These are phyloP conservation scores for Globisporangium heterothallicum DNA, from an alignment of 352 stramenopile genomes.

Conservation along the genomic window DNA sequence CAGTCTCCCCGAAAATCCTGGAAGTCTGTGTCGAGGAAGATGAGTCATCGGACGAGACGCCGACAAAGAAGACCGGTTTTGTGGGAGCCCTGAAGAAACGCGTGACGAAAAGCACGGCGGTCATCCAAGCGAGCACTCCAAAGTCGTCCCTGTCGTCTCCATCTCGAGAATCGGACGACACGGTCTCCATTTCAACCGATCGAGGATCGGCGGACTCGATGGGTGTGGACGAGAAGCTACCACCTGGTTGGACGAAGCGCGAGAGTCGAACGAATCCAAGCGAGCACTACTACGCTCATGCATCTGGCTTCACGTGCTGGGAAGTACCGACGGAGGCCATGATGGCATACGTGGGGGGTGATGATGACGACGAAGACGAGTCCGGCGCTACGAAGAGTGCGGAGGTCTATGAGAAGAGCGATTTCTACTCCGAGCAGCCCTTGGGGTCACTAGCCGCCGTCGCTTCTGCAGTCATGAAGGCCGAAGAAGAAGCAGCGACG, in stretches of 20 bases:
- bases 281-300: conserved; percentile 64
- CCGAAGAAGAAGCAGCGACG: conserved; percentile 15
- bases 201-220: conserved; percentile 17
- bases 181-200: conserved; percentile 30
- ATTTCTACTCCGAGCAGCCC: conserved; percentile 17
- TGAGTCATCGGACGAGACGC: background rate
- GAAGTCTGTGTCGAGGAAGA: conserved; percentile 4
- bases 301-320: conserved; percentile 60
- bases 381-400: background rate
- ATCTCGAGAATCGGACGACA: conserved; percentile 32
- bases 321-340: conserved; percentile 41
- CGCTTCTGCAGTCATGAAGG: conserved; percentile 13
- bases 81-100: conserved; percentile 30
- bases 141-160: conserved; percentile 20
- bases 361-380: conserved; percentile 9
- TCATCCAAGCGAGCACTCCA: conserved; percentile 2
- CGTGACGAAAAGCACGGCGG: conserved; percentile 14
- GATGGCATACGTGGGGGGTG: conserved; percentile 5
- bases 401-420: conserved; percentile 13
- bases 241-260: conserved; percentile 52
- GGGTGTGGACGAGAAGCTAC: conserved; percentile 21
- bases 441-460: conserved; percentile 10
- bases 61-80: conserved; percentile 17
- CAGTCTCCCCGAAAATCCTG: conserved; percentile 4
- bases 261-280: conserved; percentile 60